Percentiles rank a stretch among this genome's conserved stretches.
These are phyloP conservation scores for Mangifera indica DNA, from an alignment of 345 rosid species.

Conservation along the genomic window DNA sequence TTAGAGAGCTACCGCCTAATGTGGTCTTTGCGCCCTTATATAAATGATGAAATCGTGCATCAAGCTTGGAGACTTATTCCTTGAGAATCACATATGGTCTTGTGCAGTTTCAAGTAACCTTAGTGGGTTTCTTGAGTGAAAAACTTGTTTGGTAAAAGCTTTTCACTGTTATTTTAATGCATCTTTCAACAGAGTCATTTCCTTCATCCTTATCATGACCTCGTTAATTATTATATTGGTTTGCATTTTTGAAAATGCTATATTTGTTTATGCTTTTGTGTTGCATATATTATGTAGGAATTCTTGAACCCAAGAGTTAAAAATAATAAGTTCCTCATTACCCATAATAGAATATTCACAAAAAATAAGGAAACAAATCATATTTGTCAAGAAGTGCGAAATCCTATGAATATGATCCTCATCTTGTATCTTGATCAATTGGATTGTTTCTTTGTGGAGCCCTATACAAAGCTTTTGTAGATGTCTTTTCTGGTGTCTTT, in stretches of 20 bases:
- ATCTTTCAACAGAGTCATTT: background rate
- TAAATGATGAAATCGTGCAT: conserved; percentile 57
- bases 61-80: conserved; percentile 61
- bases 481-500: background rate
- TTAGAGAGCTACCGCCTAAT: conserved; percentile 62
- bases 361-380: no score
- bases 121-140: background rate
- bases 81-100: conserved; percentile 15
- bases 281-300: no score
- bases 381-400: no score
- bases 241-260: background rate
- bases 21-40: conserved; percentile 82
- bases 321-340: no score
- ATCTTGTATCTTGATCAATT: background rate
- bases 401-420: background rate
- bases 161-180: background rate
- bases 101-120: background rate
- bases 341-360: no score
- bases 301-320: no score
- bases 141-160: background rate
- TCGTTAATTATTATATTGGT: background rate
- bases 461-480: background rate
- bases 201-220: background rate
- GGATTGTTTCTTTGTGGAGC: background rate
- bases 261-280: background rate